These are phyloP conservation scores for Lycium ferocissimum DNA, from an alignment of 257 asterid species.

Conservation along the genomic window DNA sequence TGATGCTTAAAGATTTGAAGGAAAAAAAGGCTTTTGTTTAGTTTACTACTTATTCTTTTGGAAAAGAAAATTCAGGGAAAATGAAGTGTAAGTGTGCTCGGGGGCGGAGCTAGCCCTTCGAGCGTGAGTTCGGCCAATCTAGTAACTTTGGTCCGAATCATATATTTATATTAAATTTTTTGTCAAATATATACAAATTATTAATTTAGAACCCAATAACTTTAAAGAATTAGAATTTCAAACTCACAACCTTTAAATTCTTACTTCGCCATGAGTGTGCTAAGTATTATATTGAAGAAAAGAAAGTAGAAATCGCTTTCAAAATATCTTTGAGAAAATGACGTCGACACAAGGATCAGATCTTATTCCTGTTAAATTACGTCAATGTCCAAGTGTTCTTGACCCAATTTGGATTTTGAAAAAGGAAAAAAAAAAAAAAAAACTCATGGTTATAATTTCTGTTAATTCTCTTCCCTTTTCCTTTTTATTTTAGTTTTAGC, in stretches of 20 bases:
- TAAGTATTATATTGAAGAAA: not conserved
- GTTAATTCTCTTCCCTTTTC: not conserved
- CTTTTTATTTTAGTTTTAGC: not conserved
- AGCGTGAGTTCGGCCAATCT: too few species aligned
- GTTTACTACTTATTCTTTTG: not conserved
- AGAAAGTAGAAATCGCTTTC: constrained; percentile 51
- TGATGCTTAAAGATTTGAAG: not conserved
- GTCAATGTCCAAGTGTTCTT: constrained; percentile 33
- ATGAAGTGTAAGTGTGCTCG: not conserved
- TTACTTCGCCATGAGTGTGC: too few species aligned
- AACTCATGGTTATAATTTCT: not conserved
- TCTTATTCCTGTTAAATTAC: constrained; percentile 54
- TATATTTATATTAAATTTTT: too few species aligned
- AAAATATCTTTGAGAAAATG: constrained; percentile 70
- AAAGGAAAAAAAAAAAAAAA: not conserved
- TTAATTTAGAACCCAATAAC: too few species aligned
- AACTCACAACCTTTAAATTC: too few species aligned
- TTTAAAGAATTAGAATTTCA: too few species aligned
- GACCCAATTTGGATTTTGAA: not conserved
- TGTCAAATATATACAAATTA: too few species aligned
- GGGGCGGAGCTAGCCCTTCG: too few species aligned
- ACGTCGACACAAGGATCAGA: constrained; percentile 69
- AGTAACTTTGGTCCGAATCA: too few species aligned
- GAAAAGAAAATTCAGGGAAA: not conserved
- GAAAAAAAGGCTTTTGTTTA: not conserved